Conservation (phyloP, 257 asterid genomes). For the Solanum ossicruentum region DNA sequence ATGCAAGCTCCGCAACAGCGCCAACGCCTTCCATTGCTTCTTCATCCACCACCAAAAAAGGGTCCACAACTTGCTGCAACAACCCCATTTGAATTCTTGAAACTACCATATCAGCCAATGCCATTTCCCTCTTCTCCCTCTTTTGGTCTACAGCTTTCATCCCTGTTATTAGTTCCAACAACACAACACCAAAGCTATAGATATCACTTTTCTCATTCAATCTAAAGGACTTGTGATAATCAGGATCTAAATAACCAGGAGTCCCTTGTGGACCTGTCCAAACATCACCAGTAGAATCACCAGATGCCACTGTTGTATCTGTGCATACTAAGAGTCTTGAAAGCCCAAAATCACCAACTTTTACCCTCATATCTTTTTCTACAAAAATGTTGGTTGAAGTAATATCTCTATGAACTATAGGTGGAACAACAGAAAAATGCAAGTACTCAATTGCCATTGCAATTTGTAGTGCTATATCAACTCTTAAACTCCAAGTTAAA, state of each 20-base stretch:
- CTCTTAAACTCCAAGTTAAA: slow-evolving; percentile 55
- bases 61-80: slow-evolving; percentile 78
- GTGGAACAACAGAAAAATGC: slow-evolving; percentile 73
- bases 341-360: slow-evolving; percentile 86
- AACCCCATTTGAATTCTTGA: slow-evolving; percentile 88
- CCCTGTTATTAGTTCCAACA: slow-evolving; percentile 77
- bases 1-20: slow-evolving; percentile 77
- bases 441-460: slow-evolving; percentile 79
- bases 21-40: slow-evolving; percentile 59
- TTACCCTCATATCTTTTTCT: slow-evolving; percentile 73
- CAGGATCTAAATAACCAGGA: slow-evolving; percentile 90
- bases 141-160: slow-evolving; percentile 78
- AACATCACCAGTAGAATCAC: slow-evolving; percentile 51
- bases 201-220: slow-evolving; percentile 89
- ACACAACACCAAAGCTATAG: slow-evolving; percentile 84
- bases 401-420: slow-evolving; percentile 80
- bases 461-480: slow-evolving; percentile 64
- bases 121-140: slow-evolving; percentile 77
- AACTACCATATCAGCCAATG: slow-evolving; percentile 82
- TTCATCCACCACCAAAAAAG: slow-evolving; percentile 44
- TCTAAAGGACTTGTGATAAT: slow-evolving; percentile 64
- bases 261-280: slow-evolving; percentile 99
- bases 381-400: slow-evolving; percentile 81
- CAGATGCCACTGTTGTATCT: slow-evolving; percentile 23
- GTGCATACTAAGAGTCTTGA: slow-evolving; percentile 65